Evolutionary conservation across 2,329 filamentous ascomycete genomes (phyloP).

Genomic region (Malbranchea zuffiana): DNA sequence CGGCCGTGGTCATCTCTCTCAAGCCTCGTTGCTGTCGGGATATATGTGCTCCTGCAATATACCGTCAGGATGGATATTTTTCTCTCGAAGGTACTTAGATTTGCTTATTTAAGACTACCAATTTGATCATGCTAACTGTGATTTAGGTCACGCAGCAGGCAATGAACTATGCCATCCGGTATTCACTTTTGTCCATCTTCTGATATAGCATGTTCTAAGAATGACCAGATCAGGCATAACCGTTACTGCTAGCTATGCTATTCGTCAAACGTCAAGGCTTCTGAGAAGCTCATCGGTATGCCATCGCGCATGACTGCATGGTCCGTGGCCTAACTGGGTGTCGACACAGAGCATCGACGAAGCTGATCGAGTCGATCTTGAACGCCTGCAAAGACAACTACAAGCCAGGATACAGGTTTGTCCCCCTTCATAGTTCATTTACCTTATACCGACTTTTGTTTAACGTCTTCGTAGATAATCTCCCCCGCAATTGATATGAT

Average conservation of each 20-base stretch:
- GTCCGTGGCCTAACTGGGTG: slow-evolving; percentile 8
- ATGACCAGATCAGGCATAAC: slow-evolving; percentile 58
- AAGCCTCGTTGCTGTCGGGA: too few species aligned
- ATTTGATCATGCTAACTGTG: slow-evolving; percentile 17
- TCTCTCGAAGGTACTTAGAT: slow-evolving; percentile 44
- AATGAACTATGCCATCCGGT: slow-evolving; percentile 80
- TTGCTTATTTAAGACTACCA: neutral
- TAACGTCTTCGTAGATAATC: slow-evolving; percentile 55
- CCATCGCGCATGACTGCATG: neutral
- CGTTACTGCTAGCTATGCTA: slow-evolving; percentile 74
- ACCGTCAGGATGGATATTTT: slow-evolving; percentile 57
- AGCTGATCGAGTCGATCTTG: slow-evolving; percentile 59
- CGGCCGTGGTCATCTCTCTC: too few species aligned
- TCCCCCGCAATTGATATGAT: slow-evolving; percentile 87
- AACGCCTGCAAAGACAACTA: slow-evolving; percentile 59
- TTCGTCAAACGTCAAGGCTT: slow-evolving; percentile 67
- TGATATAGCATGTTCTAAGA: slow-evolving; percentile 4
- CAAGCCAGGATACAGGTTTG: slow-evolving; percentile 73
- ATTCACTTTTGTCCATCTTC: slow-evolving; percentile 10
- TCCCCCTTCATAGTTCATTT: slow-evolving; percentile 11
- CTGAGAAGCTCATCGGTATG: slow-evolving; percentile 46
- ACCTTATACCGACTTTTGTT: neutral
- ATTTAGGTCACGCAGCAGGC: slow-evolving; percentile 59
- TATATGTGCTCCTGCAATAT: too few species aligned
- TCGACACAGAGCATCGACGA: slow-evolving; percentile 53